These are phyloP conservation scores for Vanrija sp. DNA, from an alignment of 1,284 basidiomycete species.

Conservation along the genomic window DNA sequence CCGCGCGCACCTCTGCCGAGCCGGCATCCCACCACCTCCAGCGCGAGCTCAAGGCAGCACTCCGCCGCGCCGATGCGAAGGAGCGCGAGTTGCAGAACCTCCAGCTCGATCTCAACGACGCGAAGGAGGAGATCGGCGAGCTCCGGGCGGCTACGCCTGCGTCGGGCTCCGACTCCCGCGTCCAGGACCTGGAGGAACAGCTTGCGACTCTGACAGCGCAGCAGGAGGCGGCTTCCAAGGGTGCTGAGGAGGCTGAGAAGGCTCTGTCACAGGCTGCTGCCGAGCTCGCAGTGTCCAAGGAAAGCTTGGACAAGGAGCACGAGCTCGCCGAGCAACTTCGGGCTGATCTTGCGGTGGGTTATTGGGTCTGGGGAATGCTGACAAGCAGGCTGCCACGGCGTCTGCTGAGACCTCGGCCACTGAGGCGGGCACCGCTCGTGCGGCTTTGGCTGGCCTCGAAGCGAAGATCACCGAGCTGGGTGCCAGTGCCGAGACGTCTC, in stretches of 20 bases:
- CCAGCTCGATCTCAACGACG: constrained; percentile 11
- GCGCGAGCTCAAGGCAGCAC: constrained; percentile 22
- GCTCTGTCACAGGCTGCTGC: not conserved
- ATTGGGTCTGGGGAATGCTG: not conserved
- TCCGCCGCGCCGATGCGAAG: constrained; percentile 20
- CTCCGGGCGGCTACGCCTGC: constrained; percentile 2
- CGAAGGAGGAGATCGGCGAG: constrained; percentile 23
- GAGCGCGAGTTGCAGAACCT: constrained; percentile 3
- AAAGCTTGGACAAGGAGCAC: not conserved
- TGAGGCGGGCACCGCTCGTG: not conserved
- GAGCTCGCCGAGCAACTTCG: not conserved
- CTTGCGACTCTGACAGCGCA: constrained; percentile 4
- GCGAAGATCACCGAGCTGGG: constrained; percentile 3
- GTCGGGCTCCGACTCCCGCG: not conserved
- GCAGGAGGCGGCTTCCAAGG: constrained; percentile 1
- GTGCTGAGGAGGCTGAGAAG: constrained; percentile 4
- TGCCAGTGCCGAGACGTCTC: not conserved
- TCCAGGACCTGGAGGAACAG: constrained; percentile 9
- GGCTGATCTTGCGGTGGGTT: constrained; percentile 15
- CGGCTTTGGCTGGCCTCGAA: not conserved
- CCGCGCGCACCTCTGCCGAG: constrained; percentile 7
- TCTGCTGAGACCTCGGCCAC: constrained; percentile 2
- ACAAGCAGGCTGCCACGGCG: not conserved
- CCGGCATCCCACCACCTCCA: constrained; percentile 14
- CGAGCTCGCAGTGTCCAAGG: not conserved